A percentile compares a stretch with the other conserved stretches of the same genome.
Conservation (phyloP, 495 filamentous ascomycete species). For the Astrothelium macrocarpum region DNA sequence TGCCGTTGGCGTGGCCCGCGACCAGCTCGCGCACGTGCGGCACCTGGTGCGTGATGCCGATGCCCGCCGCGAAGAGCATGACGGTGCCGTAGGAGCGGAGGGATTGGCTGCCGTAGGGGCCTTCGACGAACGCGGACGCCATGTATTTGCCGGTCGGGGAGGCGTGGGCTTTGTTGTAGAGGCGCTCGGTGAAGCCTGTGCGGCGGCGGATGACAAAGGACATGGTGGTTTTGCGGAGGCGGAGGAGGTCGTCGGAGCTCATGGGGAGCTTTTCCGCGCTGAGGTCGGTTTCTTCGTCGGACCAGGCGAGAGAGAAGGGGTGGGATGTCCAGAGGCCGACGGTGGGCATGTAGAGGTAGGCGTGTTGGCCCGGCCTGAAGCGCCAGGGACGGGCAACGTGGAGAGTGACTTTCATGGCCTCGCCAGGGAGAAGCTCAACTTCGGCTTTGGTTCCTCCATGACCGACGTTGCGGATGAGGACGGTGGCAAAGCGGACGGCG, state of each 20-base stretch:
- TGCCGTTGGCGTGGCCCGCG: slow-evolving; percentile 59
- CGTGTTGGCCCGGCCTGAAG: slow-evolving; percentile 77
- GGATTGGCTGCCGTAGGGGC: slow-evolving; percentile 75
- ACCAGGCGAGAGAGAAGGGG: slow-evolving; percentile 91
- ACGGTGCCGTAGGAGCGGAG: slow-evolving; percentile 85
- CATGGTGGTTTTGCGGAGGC: slow-evolving; percentile 41
- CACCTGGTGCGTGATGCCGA: slow-evolving; percentile 90
- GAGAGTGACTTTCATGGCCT: slow-evolving; percentile 73
- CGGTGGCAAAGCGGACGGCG: slow-evolving; percentile 51
- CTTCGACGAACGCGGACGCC: slow-evolving; percentile 60
- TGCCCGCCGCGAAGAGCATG: slow-evolving; percentile 82
- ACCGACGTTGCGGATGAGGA: slow-evolving; percentile 63
- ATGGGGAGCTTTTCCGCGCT: slow-evolving; percentile 31
- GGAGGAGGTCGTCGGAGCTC: slow-evolving; percentile 29
- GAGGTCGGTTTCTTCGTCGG: slow-evolving; percentile 33
- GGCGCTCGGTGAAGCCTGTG: slow-evolving; percentile 74
- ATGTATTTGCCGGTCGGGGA: slow-evolving; percentile 37
- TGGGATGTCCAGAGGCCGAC: slow-evolving; percentile 77
- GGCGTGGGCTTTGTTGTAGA: slow-evolving; percentile 55
- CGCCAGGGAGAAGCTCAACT: slow-evolving; percentile 69
- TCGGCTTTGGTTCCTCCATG: slow-evolving; percentile 56
- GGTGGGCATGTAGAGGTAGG: slow-evolving; percentile 72
- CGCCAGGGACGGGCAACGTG: slow-evolving; percentile 65
- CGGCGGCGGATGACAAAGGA: slow-evolving; percentile 77
- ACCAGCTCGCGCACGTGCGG: slow-evolving; percentile 79